Evolutionary conservation across 306 rosid species (phyloP).

Genomic region (Gleditsia sinensis): DNA sequence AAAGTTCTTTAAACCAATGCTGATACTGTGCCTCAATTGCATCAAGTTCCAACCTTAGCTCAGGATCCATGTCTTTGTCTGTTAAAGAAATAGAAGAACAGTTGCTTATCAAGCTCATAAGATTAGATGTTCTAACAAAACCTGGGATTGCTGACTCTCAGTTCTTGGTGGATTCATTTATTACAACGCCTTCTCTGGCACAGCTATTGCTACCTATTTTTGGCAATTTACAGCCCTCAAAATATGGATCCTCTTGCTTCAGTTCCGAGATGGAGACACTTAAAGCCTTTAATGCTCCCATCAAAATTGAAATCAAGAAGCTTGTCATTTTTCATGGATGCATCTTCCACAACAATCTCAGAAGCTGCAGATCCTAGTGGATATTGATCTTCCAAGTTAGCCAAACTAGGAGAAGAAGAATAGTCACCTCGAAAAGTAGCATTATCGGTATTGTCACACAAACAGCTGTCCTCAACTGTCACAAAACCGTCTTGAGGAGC

Average conservation of each 20-base stretch:
- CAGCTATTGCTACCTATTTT: background rate
- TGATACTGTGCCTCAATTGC: constrained; percentile 57
- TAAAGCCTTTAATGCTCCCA: background rate
- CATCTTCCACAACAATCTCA: background rate
- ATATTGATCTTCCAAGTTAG: background rate
- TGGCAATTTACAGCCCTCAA: background rate
- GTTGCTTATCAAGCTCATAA: constrained; percentile 47
- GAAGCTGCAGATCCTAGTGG: background rate
- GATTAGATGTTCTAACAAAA: constrained; percentile 21
- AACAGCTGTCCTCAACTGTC: no score
- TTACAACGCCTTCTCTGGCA: background rate
- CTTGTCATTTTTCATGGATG: background rate
- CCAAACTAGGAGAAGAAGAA: background rate
- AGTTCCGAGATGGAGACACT: background rate
- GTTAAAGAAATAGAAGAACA: constrained; percentile 43
- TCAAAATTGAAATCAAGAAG: background rate
- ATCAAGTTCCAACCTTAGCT: constrained; percentile 54
- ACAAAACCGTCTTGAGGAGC: no score
- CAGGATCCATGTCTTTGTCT: constrained; percentile 50
- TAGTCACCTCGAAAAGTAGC: background rate
- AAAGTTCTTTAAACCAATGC: constrained; percentile 61
- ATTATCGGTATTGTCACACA: background rate
- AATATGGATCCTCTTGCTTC: background rate
- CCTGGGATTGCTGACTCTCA: constrained; percentile 15
- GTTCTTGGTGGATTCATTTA: background rate